These are phyloP conservation scores for Leccinum uliginosum DNA, from an alignment of 768 basidiomycete genomes.

Conservation along the genomic window DNA sequence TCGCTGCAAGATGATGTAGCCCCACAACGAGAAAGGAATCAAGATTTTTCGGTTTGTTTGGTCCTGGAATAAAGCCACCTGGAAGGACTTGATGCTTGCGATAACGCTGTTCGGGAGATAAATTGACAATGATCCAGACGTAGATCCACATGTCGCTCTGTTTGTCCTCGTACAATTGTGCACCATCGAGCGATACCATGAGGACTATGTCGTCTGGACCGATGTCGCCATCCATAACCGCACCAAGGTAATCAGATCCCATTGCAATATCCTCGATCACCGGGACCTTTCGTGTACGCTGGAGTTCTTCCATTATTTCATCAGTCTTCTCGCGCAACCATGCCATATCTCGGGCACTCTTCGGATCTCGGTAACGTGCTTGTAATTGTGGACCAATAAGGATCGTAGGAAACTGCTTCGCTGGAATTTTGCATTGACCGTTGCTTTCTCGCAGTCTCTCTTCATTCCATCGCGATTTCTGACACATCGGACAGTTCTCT, in stretches of 20 bases:
- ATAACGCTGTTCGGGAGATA: neutral
- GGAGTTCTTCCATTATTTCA: neutral
- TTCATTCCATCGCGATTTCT: slow-evolving; percentile 26
- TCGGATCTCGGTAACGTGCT: slow-evolving; percentile 23
- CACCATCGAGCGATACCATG: neutral
- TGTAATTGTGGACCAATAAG: slow-evolving; percentile 42
- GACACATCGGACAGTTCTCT: slow-evolving; percentile 31
- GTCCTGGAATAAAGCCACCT: neutral
- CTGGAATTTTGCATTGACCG: slow-evolving; percentile 20
- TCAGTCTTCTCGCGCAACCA: slow-evolving; percentile 21
- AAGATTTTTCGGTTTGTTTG: neutral
- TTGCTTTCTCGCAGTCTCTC: neutral
- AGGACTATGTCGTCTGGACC: neutral
- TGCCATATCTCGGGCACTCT: slow-evolving; percentile 22
- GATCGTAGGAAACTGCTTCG: slow-evolving; percentile 34
- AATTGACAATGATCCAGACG: neutral
- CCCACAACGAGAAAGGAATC: slow-evolving; percentile 2
- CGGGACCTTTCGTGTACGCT: neutral
- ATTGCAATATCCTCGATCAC: neutral
- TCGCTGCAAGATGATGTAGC: neutral
- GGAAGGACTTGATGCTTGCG: neutral
- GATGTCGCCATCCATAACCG: neutral
- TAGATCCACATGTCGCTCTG: neutral
- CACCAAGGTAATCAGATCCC: neutral
- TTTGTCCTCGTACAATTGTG: neutral